Percentiles rank a stretch among this genome's conserved stretches.
phyloP scores from a whole-genome alignment of 2,329 filamentous ascomycete genomes.

The Mycocentrospora acerina region DNA sequence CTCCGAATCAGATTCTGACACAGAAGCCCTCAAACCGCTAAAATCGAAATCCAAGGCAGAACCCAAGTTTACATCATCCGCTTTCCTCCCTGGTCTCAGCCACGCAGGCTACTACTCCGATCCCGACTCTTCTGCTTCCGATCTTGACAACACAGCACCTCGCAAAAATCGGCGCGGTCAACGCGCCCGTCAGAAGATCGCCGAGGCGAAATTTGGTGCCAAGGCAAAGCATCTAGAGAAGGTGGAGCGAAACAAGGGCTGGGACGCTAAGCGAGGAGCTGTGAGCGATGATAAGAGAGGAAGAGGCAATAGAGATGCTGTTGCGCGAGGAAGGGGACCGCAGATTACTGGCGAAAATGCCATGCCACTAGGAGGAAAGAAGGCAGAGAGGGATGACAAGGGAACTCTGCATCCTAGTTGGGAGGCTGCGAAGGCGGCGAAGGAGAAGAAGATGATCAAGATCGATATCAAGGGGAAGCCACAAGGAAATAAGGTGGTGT shows the following conservation, averaged over 20 bases:
- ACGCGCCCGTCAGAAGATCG: conserved; percentile 73
- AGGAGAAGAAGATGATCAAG: conserved; percentile 53
- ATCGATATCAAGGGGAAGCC: conserved; percentile 40
- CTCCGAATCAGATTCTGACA: conserved; percentile 14
- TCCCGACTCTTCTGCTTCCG: conserved; percentile 71
- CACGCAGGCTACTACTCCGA: conserved; percentile 77
- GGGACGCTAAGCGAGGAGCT: conserved; percentile 62
- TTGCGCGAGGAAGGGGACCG: conserved; percentile 25
- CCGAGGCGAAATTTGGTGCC: conserved; percentile 76
- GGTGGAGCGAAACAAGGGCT: conserved; percentile 52
- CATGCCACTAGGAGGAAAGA: conserved; percentile 32
- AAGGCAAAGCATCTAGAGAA: conserved; percentile 67
- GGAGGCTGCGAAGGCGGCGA: conserved; percentile 63
- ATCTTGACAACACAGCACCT: conserved; percentile 51
- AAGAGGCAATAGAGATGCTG: conserved; percentile 19
- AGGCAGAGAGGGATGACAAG: conserved; percentile 52
- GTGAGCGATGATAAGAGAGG: conserved; percentile 33
- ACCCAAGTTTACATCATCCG: conserved; percentile 46
- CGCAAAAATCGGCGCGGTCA: conserved; percentile 78
- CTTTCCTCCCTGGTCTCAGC: conserved; percentile 74
- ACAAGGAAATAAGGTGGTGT: conserved; percentile 63
- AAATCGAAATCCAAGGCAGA: conserved; percentile 13
- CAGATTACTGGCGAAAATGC: conserved; percentile 36
- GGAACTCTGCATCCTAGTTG: conserved; percentile 65
- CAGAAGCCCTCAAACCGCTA: conserved; percentile 13